phyloP scores from a whole-genome alignment of 345 rosid genomes.

The Mangifera indica region DNA sequence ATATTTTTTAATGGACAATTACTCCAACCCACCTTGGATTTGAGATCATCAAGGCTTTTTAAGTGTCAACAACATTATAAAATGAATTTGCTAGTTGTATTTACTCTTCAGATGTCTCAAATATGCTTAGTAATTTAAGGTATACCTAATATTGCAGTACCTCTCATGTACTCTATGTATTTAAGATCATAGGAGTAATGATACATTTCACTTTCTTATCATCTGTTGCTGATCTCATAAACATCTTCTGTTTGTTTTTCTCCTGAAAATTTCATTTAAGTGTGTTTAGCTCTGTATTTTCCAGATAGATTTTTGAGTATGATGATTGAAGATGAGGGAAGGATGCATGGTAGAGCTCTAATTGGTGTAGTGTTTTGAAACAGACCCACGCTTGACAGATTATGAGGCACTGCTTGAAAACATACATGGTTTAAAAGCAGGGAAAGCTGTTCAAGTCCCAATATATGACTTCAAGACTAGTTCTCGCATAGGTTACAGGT shows the following conservation, averaged over 20 bases:
- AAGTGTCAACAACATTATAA: neutral
- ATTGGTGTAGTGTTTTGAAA: constrained; percentile 34
- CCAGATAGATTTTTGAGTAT: constrained; percentile 10
- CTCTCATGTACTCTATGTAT: neutral
- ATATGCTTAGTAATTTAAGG: neutral
- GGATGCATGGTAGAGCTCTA: constrained; percentile 26
- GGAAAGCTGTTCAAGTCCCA: constrained; percentile 88
- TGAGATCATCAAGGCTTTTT: neutral
- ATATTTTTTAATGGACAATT: too few species aligned
- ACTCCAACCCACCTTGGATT: neutral
- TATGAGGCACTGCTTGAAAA: constrained; percentile 86
- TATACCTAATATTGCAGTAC: neutral
- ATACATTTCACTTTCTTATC: neutral
- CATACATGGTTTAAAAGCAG: constrained; percentile 75
- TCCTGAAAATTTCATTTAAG: constrained; percentile 1
- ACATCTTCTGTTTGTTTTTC: neutral
- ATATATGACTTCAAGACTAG: constrained; percentile 94
- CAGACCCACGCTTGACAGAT: constrained; percentile 97
- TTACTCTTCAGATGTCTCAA: neutral
- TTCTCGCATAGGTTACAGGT: constrained; percentile 90
- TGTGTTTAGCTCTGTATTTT: constrained; percentile 20
- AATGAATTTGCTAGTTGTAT: neutral
- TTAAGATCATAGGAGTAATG: neutral
- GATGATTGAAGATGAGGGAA: constrained; percentile 8
- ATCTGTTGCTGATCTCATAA: neutral